Evolutionary conservation across 2,329 filamentous ascomycete species (phyloP).

Genomic region (Xylariomycetidae sp.): DNA sequence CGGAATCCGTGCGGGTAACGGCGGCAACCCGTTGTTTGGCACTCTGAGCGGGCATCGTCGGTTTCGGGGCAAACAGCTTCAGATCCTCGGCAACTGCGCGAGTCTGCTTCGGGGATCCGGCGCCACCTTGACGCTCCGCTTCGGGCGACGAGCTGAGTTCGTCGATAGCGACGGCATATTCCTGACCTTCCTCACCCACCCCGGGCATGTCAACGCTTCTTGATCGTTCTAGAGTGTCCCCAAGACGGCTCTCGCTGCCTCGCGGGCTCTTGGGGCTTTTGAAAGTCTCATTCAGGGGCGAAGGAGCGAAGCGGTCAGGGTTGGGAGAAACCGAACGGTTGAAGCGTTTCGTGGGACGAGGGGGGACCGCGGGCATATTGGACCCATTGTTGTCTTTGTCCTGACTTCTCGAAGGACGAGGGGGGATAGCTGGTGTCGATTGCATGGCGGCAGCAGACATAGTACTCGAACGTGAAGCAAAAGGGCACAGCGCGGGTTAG

Average conservation of each 20-base stretch:
- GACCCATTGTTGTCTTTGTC: conserved; percentile 36
- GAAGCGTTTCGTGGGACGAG: conserved; percentile 64
- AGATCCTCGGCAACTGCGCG: conserved; percentile 75
- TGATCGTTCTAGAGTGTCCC: conserved; percentile 53
- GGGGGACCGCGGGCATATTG: conserved; percentile 65
- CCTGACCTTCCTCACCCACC: conserved; percentile 82
- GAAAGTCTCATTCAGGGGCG: conserved; percentile 72
- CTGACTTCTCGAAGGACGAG: conserved; percentile 48
- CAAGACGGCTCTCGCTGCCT: conserved; percentile 32
- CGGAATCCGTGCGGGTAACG: conserved; percentile 90
- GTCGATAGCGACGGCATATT: conserved; percentile 66
- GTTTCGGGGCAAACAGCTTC: conserved; percentile 83
- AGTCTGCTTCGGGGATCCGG: conserved; percentile 62
- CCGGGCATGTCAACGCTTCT: conserved; percentile 78
- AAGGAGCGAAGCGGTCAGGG: conserved; percentile 75
- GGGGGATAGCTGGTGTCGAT: conserved; percentile 48
- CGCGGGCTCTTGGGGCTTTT: conserved; percentile 45
- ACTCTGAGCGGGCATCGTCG: conserved; percentile 74
- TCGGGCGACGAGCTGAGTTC: conserved; percentile 40
- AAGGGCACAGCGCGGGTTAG: conserved; percentile 11
- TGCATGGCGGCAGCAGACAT: conserved; percentile 51
- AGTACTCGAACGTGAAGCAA: conserved; percentile 10
- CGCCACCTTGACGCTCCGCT: conserved; percentile 25
- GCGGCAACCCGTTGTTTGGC: conserved; percentile 78
- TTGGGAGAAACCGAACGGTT: conserved; percentile 75